These are phyloP conservation scores for Monilinia laxa DNA, from an alignment of 2,329 filamentous ascomycete genomes.

Conservation along the genomic window DNA sequence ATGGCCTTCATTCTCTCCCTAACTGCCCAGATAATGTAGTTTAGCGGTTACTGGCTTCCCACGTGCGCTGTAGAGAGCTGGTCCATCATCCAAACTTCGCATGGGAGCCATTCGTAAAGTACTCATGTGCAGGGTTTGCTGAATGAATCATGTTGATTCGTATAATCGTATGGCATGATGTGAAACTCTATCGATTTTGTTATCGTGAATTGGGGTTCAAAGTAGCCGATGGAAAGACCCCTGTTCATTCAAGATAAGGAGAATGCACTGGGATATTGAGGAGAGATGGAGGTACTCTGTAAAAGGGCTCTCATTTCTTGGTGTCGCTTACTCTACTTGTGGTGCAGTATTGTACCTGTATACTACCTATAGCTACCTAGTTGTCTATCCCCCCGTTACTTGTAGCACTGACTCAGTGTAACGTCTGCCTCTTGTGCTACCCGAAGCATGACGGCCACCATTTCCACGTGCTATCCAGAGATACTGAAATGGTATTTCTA, in stretches of 20 bases:
- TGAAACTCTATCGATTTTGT: background rate
- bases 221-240: background rate
- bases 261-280: slow-evolving; percentile 7
- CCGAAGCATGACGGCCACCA: background rate
- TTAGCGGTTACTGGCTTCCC: background rate
- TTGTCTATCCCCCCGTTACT: background rate
- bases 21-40: background rate
- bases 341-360: background rate
- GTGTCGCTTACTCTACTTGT: background rate
- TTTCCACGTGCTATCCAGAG: background rate
- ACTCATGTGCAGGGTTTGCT: background rate
- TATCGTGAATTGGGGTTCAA: slow-evolving; percentile 8
- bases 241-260: slow-evolving; percentile 11
- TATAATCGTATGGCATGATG: background rate
- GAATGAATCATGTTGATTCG: background rate
- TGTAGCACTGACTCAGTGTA: background rate
- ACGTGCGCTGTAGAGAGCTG: background rate
- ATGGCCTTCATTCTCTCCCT: background rate
- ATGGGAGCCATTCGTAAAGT: background rate
- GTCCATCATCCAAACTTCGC: background rate
- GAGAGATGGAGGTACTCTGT: background rate
- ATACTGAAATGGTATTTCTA: background rate
- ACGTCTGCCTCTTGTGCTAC: background rate
- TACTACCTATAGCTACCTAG: background rate
- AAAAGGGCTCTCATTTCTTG: background rate